Conservation (phyloP, 257 asterid species). For the Solanum dulcamara region DNA sequence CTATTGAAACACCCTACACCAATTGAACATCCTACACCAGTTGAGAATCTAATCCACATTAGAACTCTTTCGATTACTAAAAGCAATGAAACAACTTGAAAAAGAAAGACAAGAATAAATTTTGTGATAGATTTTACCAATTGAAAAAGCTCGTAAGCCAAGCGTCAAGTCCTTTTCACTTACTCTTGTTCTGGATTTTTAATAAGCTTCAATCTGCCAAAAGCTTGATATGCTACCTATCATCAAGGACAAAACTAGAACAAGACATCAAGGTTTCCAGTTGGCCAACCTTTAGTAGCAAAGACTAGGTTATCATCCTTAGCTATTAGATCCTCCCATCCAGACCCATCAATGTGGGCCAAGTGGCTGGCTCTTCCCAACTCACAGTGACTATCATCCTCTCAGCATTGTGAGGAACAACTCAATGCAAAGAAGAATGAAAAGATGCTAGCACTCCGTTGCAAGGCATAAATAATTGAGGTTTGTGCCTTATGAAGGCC, state of each 20-base stretch:
- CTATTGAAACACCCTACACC: background rate
- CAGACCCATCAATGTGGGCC: background rate
- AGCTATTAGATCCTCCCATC: background rate
- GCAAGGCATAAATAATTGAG: background rate
- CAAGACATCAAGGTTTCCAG: background rate
- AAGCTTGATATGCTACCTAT: background rate
- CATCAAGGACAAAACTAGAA: background rate
- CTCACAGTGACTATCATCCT: background rate
- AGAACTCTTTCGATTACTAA: background rate
- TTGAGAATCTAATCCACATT: background rate
- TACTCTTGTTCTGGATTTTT: background rate
- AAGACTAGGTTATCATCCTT: background rate
- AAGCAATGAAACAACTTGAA: background rate
- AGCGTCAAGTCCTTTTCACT: background rate
- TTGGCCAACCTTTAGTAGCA: background rate
- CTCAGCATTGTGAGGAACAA: background rate
- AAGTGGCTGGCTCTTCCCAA: background rate
- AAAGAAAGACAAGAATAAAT: background rate
- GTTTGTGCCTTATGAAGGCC: background rate
- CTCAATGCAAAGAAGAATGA: background rate
- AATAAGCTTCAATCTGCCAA: background rate
- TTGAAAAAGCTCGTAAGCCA: background rate
- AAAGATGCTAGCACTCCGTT: background rate
- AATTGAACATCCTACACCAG: background rate
- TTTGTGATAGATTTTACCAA: background rate